These are phyloP conservation scores for Sporopachydermia cereana DNA, from an alignment of 1,139 yeast genomes.

Conservation along the genomic window DNA sequence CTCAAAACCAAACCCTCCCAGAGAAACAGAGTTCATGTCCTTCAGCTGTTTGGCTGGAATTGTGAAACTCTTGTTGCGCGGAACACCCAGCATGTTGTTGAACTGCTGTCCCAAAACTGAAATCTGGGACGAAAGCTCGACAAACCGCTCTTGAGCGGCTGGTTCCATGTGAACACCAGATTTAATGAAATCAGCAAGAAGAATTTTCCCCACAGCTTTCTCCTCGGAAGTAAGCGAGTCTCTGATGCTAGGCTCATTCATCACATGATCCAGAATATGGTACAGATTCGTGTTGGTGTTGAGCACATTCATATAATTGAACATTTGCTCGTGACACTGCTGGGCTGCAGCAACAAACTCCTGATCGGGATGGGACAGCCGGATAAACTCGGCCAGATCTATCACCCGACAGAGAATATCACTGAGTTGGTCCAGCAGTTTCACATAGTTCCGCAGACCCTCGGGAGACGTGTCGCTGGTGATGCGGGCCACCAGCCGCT, in stretches of 20 bases:
- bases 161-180: constrained; percentile 80
- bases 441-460: constrained; percentile 44
- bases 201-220: constrained; percentile 64
- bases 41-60: constrained; percentile 23
- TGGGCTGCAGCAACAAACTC: constrained; percentile 75
- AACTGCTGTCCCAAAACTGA: constrained; percentile 78
- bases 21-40: constrained; percentile 27
- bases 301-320: constrained; percentile 85
- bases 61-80: constrained; percentile 22
- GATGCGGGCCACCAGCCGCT: constrained; percentile 45
- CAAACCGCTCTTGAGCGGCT: constrained; percentile 54
- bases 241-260: constrained; percentile 33
- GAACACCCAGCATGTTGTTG: constrained; percentile 41
- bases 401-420: constrained; percentile 87
- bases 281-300: constrained; percentile 77
- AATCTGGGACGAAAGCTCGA: constrained; percentile 68
- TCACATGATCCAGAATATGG: constrained; percentile 41
- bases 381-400: constrained; percentile 84
- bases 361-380: constrained; percentile 76
- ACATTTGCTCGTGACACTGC: constrained; percentile 76
- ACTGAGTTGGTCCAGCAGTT: constrained; percentile 70
- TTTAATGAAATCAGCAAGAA: constrained; percentile 76
- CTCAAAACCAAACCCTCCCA: constrained; percentile 12
- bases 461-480: constrained; percentile 32
- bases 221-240: constrained; percentile 53